Evolutionary conservation across 768 basidiomycete species (phyloP), one percentile per base, ranked within the genome.

Genomic region (Cubamyces lactineus): DNA sequence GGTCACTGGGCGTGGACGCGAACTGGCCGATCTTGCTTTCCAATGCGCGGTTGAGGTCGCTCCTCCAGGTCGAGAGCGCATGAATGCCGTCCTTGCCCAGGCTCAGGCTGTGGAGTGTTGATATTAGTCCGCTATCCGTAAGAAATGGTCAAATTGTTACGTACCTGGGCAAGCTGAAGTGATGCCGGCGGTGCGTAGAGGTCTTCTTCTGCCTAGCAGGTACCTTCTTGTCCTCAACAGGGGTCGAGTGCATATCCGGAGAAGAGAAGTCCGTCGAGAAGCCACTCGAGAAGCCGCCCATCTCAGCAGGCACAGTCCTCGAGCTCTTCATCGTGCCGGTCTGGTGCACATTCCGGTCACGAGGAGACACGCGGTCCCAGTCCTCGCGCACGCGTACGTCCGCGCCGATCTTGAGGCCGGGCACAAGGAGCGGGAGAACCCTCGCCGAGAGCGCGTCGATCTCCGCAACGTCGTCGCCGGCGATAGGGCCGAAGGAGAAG

Each of bases 391-490:
- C 81, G 72, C 75, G 82, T 76, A 88, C 80, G 48, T 84, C 79
- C 11, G 76, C 69, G 38, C 86, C 84, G 54, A 88, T 75, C 53
- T 77, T 86, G 38, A 89, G 75, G 4, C 87, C 88, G 11, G 87
- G 87, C 48, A 89, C 80, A 34, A 89, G 82, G 28, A 88, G 74
- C 13, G 88, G 88, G 2, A 90, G 78, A 21, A 90, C 78, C 28
- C 85, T 85, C 16, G 88, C 88, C 8, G 87, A 87, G 54, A 91
- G 78, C 16, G 84, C 85, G 62, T 90, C 88, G 57, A 90, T 88
- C 74, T 88, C 86, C 63, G 83, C 84, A 65, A 86, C 76, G 61
- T 77, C 70, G 30, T 72, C 71, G 63, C 82, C 79, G 52, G 82
- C 82, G 30, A 85, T 79, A 11, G 82, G 75, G 17, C 82, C 80